A percentile compares a stretch with the other conserved stretches of the same genome.
These are phyloP conservation scores for Ophiognomonia clavigignenti-juglandacearum DNA, from an alignment of 2,329 filamentous ascomycete genomes.

Conservation along the genomic window DNA sequence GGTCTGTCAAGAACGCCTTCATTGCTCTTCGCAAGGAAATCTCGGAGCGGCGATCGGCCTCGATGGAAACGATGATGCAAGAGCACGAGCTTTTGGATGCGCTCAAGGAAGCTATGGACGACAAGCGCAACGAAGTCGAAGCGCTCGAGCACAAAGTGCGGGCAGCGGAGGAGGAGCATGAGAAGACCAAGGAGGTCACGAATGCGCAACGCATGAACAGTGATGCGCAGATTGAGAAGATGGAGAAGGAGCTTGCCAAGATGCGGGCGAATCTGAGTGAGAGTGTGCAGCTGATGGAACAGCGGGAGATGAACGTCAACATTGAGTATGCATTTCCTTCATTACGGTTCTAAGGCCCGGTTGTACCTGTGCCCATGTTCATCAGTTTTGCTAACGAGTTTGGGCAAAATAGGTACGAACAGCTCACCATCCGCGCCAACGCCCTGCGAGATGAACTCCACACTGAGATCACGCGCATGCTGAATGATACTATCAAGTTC, in stretches of 20 bases:
- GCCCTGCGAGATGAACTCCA: slow-evolving; percentile 93
- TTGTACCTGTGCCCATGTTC: no score
- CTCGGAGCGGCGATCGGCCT: slow-evolving; percentile 76
- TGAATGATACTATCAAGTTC: slow-evolving; percentile 97
- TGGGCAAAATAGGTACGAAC: slow-evolving; percentile 66
- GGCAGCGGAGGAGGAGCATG: slow-evolving; percentile 87
- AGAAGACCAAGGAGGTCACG: slow-evolving; percentile 83
- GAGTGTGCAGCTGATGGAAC: slow-evolving; percentile 86
- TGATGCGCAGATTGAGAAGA: slow-evolving; percentile 94
- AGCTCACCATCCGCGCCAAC: slow-evolving; percentile 79
- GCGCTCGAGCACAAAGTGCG: slow-evolving; percentile 83
- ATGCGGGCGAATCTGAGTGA: slow-evolving; percentile 83
- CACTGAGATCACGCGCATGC: slow-evolving; percentile 89
- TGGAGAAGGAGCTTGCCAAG: slow-evolving; percentile 95
- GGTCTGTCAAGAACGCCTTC: slow-evolving; percentile 75
- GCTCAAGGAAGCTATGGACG: slow-evolving; percentile 94
- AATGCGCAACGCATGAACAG: slow-evolving; percentile 82
- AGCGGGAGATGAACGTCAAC: slow-evolving; percentile 92
- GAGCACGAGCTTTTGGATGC: slow-evolving; percentile 90
- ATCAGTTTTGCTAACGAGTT: background rate
- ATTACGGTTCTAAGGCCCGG: no score
- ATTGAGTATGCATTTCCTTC: slow-evolving; percentile 94
- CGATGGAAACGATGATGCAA: slow-evolving; percentile 88
- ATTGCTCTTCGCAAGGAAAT: slow-evolving; percentile 80
- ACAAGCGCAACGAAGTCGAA: slow-evolving; percentile 90